Base-by-base conservation (phyloP, 2,329 filamentous ascomycete genomes). In the Alternaria gaisen region DNA sequence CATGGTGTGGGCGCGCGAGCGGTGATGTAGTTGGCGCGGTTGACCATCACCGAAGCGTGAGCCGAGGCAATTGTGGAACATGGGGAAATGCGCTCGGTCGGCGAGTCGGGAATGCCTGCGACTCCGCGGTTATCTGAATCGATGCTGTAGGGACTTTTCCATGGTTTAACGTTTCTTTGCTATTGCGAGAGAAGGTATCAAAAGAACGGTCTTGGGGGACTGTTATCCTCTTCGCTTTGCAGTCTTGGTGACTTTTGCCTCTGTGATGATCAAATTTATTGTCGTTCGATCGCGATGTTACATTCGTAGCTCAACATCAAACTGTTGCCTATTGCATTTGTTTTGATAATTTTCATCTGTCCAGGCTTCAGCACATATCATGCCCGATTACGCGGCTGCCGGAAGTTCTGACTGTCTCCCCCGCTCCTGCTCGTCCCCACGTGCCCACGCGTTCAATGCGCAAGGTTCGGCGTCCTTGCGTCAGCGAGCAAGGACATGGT, bases 11-110 rank as follows among this genome's bases (percentile, higher is more conserved):
- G 57, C 50, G 44, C 54, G 43, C 50, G 48, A 43, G 54, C 47
- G 34, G 59, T 63, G 47, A 66, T 61, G 61, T 68, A 68, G 54
- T 50, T 38, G 53, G 48, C 42, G 58, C 60, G 65, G 65, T 56
- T 59, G 55, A 63, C 56, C 55, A 52, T 57, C 53, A 60, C 58
- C 58, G 53, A 60, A 18, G 32, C 32, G 42, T 57, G 58, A 24
- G 56, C 58, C 58, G 56, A 55, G 58, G 58, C 58, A 60, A 60
- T 47, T 65, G 42, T 57, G 56, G 56, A 66, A 53, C 47, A 53
- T 53, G 58, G 53, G 60, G 65, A 59, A 59, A 60, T 56, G 16
- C 41, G 53, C 47, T 58, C 53, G 47, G 53, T 58, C 48, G 53
- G 53, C 57, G 53, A 57, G 57, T 54, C 57, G 60, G 58, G 43